Conservation (phyloP, 202 grass and related monocot species). For the Setaria italica region DNA sequence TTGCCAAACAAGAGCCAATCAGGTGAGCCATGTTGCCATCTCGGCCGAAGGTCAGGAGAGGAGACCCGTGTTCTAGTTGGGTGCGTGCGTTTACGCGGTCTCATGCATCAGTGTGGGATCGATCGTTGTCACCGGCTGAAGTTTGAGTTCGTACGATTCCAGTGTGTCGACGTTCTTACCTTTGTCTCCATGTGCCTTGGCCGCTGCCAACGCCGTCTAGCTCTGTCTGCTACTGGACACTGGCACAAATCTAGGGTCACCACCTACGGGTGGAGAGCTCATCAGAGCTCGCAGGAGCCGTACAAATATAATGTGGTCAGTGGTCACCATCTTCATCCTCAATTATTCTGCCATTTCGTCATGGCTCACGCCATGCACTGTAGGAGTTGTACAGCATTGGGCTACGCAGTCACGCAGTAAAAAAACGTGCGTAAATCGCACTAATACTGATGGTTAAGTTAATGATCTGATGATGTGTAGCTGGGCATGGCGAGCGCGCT, state of each 20-base stretch:
- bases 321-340: not conserved
- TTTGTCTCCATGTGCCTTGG: not conserved
- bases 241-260: not conserved
- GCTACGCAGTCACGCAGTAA: not conserved
- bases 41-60: no score
- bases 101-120: no score
- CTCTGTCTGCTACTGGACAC: not conserved
- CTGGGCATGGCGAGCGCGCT: slow-evolving; percentile 95
- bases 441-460: not conserved
- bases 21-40: not conserved
- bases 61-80: slow-evolving; percentile 9
- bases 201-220: not conserved
- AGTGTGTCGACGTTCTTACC: not conserved
- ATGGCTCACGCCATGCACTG: slow-evolving; percentile 39
- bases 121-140: not conserved
- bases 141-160: not conserved
- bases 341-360: slow-evolving; percentile 33
- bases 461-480: slow-evolving; percentile 23
- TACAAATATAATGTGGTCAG: not conserved
- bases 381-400: not conserved
- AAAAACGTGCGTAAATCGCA: not conserved
- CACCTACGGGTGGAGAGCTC: not conserved
- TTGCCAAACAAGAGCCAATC: slow-evolving; percentile 11
- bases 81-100: not conserved
- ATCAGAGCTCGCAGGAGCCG: not conserved